A percentile compares a stretch with the other conserved stretches of the same genome.
These are phyloP conservation scores for Pontederia crassipes DNA, from an alignment of 176 grass and related monocot genomes.

Conservation along the genomic window DNA sequence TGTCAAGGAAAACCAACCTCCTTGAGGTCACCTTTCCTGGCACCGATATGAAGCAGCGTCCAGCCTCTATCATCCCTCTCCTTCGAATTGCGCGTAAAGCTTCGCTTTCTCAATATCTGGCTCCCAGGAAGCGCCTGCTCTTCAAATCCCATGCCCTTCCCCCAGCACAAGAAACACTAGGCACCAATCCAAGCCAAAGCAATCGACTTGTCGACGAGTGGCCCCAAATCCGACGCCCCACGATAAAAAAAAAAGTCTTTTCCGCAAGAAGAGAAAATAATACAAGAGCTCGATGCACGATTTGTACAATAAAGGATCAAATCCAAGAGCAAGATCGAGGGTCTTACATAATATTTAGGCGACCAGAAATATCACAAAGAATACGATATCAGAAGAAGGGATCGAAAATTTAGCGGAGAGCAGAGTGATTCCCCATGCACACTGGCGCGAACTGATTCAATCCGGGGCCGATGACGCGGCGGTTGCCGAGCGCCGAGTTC, in stretches of 20 bases:
- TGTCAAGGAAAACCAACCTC: constrained; percentile 29
- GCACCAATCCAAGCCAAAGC: not conserved
- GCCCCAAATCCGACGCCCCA: not conserved
- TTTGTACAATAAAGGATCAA: not conserved
- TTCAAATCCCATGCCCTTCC: constrained; percentile 34
- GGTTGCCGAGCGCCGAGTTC: constrained; percentile 39
- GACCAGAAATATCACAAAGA: too few relatives aligned
- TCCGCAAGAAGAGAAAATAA: not conserved
- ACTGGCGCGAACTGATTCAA: constrained; percentile 86
- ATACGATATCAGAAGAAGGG: not conserved
- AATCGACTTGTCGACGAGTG: not conserved
- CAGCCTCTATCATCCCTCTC: constrained; percentile 61
- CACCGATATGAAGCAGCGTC: constrained; percentile 72
- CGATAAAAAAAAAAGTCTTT: not conserved
- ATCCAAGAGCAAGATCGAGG: not conserved
- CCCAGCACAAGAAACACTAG: not conserved
- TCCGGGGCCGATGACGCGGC: constrained; percentile 67
- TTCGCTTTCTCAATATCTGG: constrained; percentile 16
- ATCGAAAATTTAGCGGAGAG: constrained; percentile 40
- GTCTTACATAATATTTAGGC: constrained; percentile 30
- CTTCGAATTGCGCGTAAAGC: constrained; percentile 15
- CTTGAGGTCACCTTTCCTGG: constrained; percentile 78
- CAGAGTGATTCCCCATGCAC: constrained; percentile 81
- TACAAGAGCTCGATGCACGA: not conserved
- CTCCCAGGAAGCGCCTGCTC: constrained; percentile 12